Percentiles rank a stretch among this genome's conserved stretches.
Conservation (phyloP, 164 flowering plant genomes). For the Dillenia suffruticosa region DNA sequence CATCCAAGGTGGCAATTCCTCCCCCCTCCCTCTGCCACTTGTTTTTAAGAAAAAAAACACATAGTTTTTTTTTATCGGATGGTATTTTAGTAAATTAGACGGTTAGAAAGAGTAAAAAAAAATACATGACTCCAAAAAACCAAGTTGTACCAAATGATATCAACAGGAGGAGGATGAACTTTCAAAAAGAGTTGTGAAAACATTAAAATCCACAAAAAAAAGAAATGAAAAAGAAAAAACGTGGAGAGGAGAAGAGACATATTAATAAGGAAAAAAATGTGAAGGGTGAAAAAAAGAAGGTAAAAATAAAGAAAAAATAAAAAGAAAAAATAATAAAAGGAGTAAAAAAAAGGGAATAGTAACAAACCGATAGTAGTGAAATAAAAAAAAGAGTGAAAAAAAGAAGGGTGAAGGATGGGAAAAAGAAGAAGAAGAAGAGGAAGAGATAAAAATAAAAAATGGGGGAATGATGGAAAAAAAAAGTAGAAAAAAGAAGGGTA, state of each 20-base stretch:
- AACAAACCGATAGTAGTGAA: background rate
- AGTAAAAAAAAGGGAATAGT: background rate
- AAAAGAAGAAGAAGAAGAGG: background rate
- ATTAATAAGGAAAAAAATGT: background rate
- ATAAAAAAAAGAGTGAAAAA: background rate
- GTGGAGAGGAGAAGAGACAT: background rate
- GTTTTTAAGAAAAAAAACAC: no score
- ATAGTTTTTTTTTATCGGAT: no score
- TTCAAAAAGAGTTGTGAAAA: no score
- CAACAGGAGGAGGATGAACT: no score
- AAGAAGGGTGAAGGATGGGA: background rate
- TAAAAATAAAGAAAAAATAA: no score
- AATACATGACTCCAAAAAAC: background rate
- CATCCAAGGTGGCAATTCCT: background rate
- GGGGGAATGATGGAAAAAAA: background rate
- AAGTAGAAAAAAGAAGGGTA: background rate
- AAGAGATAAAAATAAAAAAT: no score
- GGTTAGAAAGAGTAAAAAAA: background rate
- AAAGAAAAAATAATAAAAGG: background rate
- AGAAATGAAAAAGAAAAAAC: no score
- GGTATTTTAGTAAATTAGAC: no score
- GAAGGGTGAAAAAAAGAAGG: background rate
- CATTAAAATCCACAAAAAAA: no score
- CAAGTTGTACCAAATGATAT: no score
- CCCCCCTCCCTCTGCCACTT: background rate